Evolutionary conservation across 805 yeast species (phyloP).

Genomic region (Suhomyces sp.): DNA sequence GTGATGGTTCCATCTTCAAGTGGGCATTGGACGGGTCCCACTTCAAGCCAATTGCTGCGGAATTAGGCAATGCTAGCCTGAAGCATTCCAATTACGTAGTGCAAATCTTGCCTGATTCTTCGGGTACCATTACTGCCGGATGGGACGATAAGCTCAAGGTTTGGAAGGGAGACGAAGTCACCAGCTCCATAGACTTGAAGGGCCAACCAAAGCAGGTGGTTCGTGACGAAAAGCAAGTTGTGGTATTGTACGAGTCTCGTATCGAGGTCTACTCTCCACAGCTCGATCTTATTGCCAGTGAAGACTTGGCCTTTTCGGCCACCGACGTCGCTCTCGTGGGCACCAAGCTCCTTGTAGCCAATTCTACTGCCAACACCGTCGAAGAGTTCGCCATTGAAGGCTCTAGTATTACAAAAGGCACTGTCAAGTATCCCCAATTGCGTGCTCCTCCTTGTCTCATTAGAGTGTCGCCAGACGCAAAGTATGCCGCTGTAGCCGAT

Average conservation of each 20-base stretch:
- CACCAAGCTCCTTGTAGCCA: constrained; percentile 28
- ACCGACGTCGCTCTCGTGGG: constrained; percentile 23
- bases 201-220: constrained; percentile 38
- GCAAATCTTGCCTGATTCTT: constrained; percentile 37
- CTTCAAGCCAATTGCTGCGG: constrained; percentile 27
- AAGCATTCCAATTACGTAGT: constrained; percentile 68
- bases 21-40: constrained; percentile 46
- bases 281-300: constrained; percentile 12
- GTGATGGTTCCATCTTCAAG: constrained; percentile 69
- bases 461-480: constrained; percentile 67
- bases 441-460: constrained; percentile 63
- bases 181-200: constrained; percentile 12
- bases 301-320: constrained; percentile 20
- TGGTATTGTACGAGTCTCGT: constrained; percentile 30
- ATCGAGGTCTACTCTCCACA: constrained; percentile 21
- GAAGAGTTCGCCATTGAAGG: constrained; percentile 22
- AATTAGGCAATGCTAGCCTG: constrained; percentile 29
- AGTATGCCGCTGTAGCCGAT: constrained; percentile 80
- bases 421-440: constrained; percentile 41
- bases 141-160: constrained; percentile 82
- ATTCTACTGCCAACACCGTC: constrained; percentile 26
- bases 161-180: constrained; percentile 23
- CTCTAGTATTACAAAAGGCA: constrained; percentile 23
- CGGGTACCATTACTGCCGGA: constrained; percentile 51
- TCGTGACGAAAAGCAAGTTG: constrained; percentile 23